Evolutionary conservation across 208 protist species (phyloP), one percentile per base, ranked within the genome.

Genomic region (Wallacemonas sp.): DNA sequence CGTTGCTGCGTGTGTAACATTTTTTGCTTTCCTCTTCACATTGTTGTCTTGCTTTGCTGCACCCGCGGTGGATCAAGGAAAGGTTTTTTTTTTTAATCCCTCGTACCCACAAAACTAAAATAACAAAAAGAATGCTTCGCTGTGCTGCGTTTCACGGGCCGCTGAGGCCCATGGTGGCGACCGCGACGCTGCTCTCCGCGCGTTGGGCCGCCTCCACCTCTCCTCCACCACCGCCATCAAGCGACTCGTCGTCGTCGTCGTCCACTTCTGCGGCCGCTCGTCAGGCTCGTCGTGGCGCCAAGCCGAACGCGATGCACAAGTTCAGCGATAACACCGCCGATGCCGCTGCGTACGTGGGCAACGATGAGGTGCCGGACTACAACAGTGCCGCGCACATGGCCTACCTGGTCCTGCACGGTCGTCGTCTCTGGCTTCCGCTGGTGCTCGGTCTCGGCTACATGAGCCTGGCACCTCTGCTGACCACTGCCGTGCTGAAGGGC

Each of bases 291-390:
- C 25, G 48, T 32, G 48, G 20, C 22, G 31, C 16, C 25, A 55
- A 55, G 32, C n/a, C n/a, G 29, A 8, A 31, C 28, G 39, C 41
- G 16, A 64, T 77, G 20, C 87, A 89, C 72, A 81, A 79, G 49
- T 55, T 93, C 12, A 90, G 83, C 59, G 65, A 67, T 26, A 81
- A 86, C 63, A 88, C 72, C n/a, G 61, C 65, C 2, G 83, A 90
- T 71, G 87, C 87, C 28, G 78, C 82, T 16, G 82, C 82, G 29
- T 86, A 80, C 57, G 70, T 77, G 0, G 74, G 61, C 20, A 57
- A 42, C 46, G 82, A 90, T 63, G 81, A 90, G 32, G 70, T 93
- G 54, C 76, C 83, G 1, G 71, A 72, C 48, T 93, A 85, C 81
- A 89, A 84, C 11, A 54, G 66, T 16, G 12, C 52, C 2, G 23